These are phyloP conservation scores for Chaetomium strumarium DNA, from an alignment of 2,329 filamentous ascomycete species.

Conservation along the genomic window DNA sequence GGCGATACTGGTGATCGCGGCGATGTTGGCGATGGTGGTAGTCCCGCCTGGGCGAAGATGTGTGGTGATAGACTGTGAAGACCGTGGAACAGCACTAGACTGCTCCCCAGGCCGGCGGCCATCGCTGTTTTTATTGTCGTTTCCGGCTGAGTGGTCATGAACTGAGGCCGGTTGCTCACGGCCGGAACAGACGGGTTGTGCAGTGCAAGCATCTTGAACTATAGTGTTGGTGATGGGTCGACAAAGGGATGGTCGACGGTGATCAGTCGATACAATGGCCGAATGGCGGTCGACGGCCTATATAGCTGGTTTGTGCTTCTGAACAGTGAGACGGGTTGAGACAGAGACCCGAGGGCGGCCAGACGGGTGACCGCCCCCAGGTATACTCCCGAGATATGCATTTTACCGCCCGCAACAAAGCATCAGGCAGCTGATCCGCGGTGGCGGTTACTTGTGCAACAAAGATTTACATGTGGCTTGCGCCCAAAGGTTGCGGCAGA, in stretches of 20 bases:
- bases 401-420: neutral
- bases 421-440: slow-evolving; percentile 4
- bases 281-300: neutral
- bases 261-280: neutral
- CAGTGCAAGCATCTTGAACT: slow-evolving; percentile 1
- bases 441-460: slow-evolving; percentile 9
- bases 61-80: slow-evolving; percentile 10
- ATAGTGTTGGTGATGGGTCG: neutral
- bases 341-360: slow-evolving; percentile 2
- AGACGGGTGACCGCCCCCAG: neutral
- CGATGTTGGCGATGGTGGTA: neutral
- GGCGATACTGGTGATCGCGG: neutral
- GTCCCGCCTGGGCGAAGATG: slow-evolving; percentile 3
- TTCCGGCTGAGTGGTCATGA: neutral
- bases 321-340: slow-evolving; percentile 8
- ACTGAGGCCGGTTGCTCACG: neutral
- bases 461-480: neutral
- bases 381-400: neutral
- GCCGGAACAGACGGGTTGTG: slow-evolving; percentile 1
- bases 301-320: neutral
- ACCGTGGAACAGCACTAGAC: slow-evolving; percentile 12
- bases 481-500: neutral
- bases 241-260: neutral
- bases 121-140: slow-evolving; percentile 17
- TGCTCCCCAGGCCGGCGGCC: slow-evolving; percentile 15